A percentile compares a stretch with the other conserved stretches of the same genome.
phyloP scores from a whole-genome alignment of 306 rosid genomes.

The Arachis hypogaea region DNA sequence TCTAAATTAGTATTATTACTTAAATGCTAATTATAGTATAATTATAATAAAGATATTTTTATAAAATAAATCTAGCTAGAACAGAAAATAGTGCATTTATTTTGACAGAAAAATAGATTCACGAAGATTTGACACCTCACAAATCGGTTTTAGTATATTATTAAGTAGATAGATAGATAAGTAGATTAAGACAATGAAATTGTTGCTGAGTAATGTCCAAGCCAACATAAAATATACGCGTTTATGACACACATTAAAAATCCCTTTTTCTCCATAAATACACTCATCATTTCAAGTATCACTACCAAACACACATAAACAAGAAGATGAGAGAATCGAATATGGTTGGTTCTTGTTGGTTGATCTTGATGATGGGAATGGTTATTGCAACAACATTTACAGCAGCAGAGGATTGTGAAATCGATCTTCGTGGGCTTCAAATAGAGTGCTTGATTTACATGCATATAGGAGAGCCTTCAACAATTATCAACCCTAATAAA shows the following conservation, averaged over 20 bases:
- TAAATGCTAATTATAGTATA: too few relatives aligned
- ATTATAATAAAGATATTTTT: too few relatives aligned
- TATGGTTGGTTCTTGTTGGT: neutral
- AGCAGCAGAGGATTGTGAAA: constrained; percentile 31
- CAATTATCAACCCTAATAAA: constrained; percentile 5
- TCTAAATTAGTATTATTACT: too few relatives aligned
- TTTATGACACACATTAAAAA: neutral
- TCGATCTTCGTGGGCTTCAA: constrained; percentile 8
- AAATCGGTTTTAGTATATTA: too few relatives aligned
- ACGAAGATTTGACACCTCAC: too few relatives aligned
- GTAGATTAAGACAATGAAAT: too few relatives aligned
- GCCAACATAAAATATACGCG: neutral
- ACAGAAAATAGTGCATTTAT: too few relatives aligned
- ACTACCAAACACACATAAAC: neutral
- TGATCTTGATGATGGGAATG: neutral
- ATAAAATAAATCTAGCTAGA: too few relatives aligned
- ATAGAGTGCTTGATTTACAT: constrained; percentile 43
- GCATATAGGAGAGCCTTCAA: constrained; percentile 1
- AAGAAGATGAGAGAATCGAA: neutral
- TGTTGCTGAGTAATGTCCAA: neutral
- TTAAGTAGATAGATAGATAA: too few relatives aligned
- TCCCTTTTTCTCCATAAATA: neutral
- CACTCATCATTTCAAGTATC: neutral
- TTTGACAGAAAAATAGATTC: too few relatives aligned
- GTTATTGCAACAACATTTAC: neutral